Evolutionary conservation across 805 yeast genomes (phyloP), one percentile per base, ranked within the genome.

Genomic region (Kodamaea nitidulidarum): DNA sequence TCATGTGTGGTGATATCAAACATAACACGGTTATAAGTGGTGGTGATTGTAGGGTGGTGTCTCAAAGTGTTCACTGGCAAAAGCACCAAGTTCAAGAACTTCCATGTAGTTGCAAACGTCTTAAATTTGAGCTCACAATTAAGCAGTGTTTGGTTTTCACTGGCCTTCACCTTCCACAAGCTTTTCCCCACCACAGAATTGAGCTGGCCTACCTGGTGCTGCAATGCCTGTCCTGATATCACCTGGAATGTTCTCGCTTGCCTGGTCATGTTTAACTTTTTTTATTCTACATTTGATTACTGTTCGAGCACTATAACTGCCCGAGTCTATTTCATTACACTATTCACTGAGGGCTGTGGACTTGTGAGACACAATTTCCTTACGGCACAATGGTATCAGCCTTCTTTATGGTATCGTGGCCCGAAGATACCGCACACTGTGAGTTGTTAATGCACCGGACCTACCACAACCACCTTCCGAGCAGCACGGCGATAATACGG

Each of bases 21-120:
- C 11, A 65, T 61, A 1, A 83, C 84, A 21, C 64, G 60, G 44
- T 78, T 84, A 51, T 83, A 84, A 0, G 78, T 71, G 3, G 83
- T 83, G 0, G 65, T 67, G 9, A 84, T 75, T 0, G 79, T 78
- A 0, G 93, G 91, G 54, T 84, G 95, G 50, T 84, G 91, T 3
- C 78, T 81, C 51, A 62, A 55, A 1, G 68, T 49, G 51, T 81
- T 84, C 0, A 84, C 71, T 37, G 78, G 60, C 60, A 74, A 56
- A 1, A 86, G 73, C 1, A 84, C 71, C 33, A 70, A 67, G 18
- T 75, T 79, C 14, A 84, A 58, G 50, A 82, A 81, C 7, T 75
- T 63, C 88, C 90, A 81, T 0, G 91, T 80, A 30, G 71, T 71
- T 43, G 78, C 79, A 52, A 73, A 84, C 34, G 69, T 65, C 38